These are phyloP conservation scores for Cymodocea nodosa DNA, from an alignment of 116 monocot genomes.

Conservation along the genomic window DNA sequence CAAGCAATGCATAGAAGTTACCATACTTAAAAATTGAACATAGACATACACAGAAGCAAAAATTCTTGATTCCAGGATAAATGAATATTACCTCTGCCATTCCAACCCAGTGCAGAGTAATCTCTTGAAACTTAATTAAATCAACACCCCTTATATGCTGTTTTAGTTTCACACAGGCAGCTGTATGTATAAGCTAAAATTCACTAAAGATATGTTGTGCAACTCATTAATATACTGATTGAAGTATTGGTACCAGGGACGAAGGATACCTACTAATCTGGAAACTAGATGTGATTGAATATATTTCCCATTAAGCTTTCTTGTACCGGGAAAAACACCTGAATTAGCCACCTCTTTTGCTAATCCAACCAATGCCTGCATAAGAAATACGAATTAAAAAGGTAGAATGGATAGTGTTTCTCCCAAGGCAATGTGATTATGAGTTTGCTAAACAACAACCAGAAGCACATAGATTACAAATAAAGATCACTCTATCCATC, in stretches of 20 bases:
- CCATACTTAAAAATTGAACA: background rate
- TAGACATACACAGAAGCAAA: background rate
- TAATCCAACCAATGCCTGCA: slow-evolving; percentile 44
- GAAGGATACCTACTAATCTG: slow-evolving; percentile 51
- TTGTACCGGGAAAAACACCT: slow-evolving; percentile 20
- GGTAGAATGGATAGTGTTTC: background rate
- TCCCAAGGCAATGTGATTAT: no score
- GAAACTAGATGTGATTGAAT: slow-evolving; percentile 65
- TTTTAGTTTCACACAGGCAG: slow-evolving; percentile 41
- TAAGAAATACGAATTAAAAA: slow-evolving; percentile 7
- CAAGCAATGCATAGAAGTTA: no score
- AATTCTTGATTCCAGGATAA: background rate
- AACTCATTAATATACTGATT: background rate
- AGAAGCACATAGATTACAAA: background rate
- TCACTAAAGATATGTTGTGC: no score
- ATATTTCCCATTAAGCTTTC: slow-evolving; percentile 75
- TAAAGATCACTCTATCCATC: no score
- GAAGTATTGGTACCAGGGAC: background rate
- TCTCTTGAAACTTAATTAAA: slow-evolving; percentile 32
- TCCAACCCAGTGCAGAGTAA: slow-evolving; percentile 56
- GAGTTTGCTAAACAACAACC: background rate
- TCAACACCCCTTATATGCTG: slow-evolving; percentile 44
- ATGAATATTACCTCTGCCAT: slow-evolving; percentile 63
- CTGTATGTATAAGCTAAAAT: slow-evolving; percentile 8
- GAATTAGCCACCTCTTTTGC: slow-evolving; percentile 61